Conservation (phyloP, 1,284 basidiomycete genomes). For the Phaffia rhodozyma region DNA sequence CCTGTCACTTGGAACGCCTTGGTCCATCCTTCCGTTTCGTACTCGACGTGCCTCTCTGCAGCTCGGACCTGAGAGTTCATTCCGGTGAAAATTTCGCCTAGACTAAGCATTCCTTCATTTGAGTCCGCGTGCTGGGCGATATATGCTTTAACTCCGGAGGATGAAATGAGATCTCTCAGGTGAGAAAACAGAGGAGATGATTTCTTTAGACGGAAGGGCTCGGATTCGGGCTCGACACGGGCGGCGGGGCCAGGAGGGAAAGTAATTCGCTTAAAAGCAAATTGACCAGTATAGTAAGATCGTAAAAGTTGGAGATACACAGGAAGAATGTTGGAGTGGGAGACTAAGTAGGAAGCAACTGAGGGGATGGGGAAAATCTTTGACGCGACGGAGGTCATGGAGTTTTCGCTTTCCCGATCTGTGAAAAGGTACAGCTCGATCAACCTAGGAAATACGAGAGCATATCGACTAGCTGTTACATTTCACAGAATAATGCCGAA, state of each 20-base stretch:
- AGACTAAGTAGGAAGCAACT: constrained; percentile 63
- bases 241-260: constrained; percentile 35
- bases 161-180: constrained; percentile 51
- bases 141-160: constrained; percentile 57
- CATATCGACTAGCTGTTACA: constrained; percentile 60
- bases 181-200: constrained; percentile 84
- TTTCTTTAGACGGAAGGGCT: constrained; percentile 81
- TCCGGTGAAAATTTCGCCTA: constrained; percentile 78
- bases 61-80: constrained; percentile 82
- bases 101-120: constrained; percentile 41
- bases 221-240: constrained; percentile 60
- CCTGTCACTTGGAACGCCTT: constrained; percentile 85
- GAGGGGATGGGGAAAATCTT: constrained; percentile 83
- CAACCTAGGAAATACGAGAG: constrained; percentile 69
- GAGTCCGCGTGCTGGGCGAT: constrained; percentile 42
- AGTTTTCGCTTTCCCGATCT: constrained; percentile 83
- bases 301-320: constrained; percentile 68
- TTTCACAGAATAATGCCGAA: neutral
- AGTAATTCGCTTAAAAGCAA: constrained; percentile 51
- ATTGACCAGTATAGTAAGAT: constrained; percentile 79
- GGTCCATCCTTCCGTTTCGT: constrained; percentile 88
- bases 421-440: constrained; percentile 81
- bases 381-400: constrained; percentile 80
- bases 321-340: constrained; percentile 59
- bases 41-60: constrained; percentile 70